Evolutionary conservation across 768 basidiomycete species (phyloP).

Genomic region (Clathrus columnatus): DNA sequence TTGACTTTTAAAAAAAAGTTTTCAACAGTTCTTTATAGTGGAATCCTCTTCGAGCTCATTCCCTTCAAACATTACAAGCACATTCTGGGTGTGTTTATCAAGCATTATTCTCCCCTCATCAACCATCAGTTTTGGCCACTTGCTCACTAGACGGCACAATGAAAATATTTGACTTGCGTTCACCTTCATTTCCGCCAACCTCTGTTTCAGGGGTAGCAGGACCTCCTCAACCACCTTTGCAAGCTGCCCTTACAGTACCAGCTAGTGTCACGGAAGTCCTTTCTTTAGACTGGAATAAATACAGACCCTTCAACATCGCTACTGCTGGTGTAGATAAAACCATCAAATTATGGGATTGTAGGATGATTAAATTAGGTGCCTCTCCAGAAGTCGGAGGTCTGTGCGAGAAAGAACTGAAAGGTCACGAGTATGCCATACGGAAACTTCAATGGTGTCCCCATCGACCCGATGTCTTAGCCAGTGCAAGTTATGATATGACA

Average conservation of each 20-base stretch:
- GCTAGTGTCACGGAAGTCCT: constrained; percentile 74
- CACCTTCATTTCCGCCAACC: constrained; percentile 13
- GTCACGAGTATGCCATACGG: constrained; percentile 86
- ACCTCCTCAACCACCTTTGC: constrained; percentile 55
- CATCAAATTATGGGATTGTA: constrained; percentile 74
- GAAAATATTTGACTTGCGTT: constrained; percentile 61
- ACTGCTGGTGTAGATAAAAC: constrained; percentile 23
- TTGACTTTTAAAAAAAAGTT: not conserved
- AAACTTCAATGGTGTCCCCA: constrained; percentile 73
- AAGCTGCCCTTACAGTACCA: constrained; percentile 67
- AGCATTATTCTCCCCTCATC: constrained; percentile 87
- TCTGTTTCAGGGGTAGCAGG: constrained; percentile 36
- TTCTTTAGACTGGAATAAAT: constrained; percentile 89
- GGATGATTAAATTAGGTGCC: constrained; percentile 57
- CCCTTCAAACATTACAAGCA: constrained; percentile 73
- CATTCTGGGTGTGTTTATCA: constrained; percentile 84
- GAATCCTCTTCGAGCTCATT: constrained; percentile 74
- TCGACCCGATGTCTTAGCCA: constrained; percentile 28
- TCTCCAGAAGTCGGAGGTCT: constrained; percentile 53
- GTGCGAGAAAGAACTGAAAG: constrained; percentile 63
- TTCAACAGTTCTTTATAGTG: constrained; percentile 46
- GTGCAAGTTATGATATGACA: constrained; percentile 90
- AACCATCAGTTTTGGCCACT: constrained; percentile 70
- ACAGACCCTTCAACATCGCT: constrained; percentile 49
- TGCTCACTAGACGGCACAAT: constrained; percentile 84